Evolutionary conservation across 805 yeast species (phyloP).

Genomic region (Nakazawaea anatomiae): DNA sequence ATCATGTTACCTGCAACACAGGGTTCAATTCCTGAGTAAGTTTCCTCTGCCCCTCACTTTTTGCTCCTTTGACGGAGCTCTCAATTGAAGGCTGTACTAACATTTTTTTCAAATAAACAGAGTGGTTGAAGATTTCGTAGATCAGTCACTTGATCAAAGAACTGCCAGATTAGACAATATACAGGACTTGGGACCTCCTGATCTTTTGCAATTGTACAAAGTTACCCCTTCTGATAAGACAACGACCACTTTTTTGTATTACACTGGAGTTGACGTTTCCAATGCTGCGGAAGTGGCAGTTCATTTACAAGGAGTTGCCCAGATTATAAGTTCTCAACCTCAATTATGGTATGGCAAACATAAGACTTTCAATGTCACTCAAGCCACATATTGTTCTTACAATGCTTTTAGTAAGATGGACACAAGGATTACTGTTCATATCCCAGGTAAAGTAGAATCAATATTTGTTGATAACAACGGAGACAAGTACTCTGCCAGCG

Average conservation of each 20-base stretch:
- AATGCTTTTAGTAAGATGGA: conserved; percentile 59
- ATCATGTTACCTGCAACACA: conserved; percentile 38
- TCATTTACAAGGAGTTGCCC: conserved; percentile 61
- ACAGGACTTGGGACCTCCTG: conserved; percentile 70
- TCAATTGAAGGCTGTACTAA: too few species aligned
- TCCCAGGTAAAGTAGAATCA: conserved; percentile 69
- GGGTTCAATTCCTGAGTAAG: conserved; percentile 60
- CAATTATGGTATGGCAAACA: conserved; percentile 81
- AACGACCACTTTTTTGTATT: conserved; percentile 68
- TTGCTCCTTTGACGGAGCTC: too few species aligned
- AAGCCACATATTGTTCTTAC: conserved; percentile 62
- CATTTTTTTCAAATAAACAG: conserved; percentile 17
- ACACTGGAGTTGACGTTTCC: conserved; percentile 71
- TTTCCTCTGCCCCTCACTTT: conserved; percentile 8
- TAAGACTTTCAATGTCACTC: conserved; percentile 64
- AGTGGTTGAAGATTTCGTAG: conserved; percentile 52
- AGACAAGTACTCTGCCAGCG: conserved; percentile 38
- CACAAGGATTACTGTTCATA: conserved; percentile 63
- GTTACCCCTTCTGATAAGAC: conserved; percentile 37
- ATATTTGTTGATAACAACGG: conserved; percentile 42
- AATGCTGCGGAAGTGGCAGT: conserved; percentile 77
- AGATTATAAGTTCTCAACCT: conserved; percentile 50
- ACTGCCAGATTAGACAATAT: conserved; percentile 53
- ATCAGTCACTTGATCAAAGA: conserved; percentile 59
- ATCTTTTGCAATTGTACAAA: conserved; percentile 42